phyloP scores from a whole-genome alignment of 805 yeast genomes.

The Dipodascus geniculatus region DNA sequence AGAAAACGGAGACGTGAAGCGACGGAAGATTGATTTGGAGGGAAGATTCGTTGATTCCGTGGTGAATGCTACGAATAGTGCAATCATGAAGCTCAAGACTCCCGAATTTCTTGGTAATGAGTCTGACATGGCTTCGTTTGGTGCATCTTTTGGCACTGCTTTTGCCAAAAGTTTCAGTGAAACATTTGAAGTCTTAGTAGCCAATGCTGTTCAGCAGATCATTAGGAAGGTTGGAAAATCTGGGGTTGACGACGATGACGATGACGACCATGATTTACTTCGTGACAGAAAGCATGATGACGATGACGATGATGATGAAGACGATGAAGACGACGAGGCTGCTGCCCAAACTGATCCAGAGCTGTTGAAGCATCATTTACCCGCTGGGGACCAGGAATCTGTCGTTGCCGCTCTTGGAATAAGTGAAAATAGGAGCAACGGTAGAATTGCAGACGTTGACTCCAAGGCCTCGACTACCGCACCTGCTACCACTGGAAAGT shows the following conservation, averaged over 20 bases:
- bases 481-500: too few relatives aligned
- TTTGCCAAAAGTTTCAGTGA: background rate
- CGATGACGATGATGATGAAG: background rate
- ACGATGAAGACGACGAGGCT: background rate
- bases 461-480: too few relatives aligned
- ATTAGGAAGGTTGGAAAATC: background rate
- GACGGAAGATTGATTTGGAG: background rate
- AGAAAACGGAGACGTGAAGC: background rate
- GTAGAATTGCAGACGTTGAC: background rate
- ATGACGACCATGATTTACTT: background rate
- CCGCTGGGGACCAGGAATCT: background rate
- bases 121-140: background rate
- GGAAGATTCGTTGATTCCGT: background rate
- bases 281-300: background rate
- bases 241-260: background rate
- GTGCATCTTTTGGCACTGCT: background rate
- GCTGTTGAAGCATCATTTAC: background rate
- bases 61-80: background rate
- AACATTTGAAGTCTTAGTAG: background rate
- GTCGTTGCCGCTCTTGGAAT: background rate
- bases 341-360: background rate
- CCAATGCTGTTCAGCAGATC: background rate
- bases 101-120: background rate
- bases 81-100: background rate
- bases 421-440: too few relatives aligned